phyloP scores from a whole-genome alignment of 345 rosid species.

The Melastoma malabathricum region DNA sequence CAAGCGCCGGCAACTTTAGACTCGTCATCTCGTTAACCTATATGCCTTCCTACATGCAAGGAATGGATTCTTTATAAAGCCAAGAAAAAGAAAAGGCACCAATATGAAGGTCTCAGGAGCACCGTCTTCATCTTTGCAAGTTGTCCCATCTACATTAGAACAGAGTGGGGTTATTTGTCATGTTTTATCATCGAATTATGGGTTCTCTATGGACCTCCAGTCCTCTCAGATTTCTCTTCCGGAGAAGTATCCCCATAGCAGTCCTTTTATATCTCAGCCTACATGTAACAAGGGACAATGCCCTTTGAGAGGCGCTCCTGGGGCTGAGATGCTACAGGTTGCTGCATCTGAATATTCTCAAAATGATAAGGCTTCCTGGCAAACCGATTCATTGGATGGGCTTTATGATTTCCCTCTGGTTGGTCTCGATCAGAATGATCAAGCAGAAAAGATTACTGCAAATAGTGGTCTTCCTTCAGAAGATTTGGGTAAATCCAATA shows the following conservation, averaged over 20 bases:
- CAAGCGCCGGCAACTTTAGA: conserved; percentile 6
- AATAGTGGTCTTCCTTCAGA: conserved; percentile 32
- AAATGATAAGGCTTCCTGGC: conserved; percentile 49
- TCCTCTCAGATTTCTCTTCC: conserved; percentile 36
- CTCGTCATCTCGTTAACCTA: conserved; percentile 5
- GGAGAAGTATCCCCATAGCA: conserved; percentile 34
- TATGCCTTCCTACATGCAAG: too few species aligned
- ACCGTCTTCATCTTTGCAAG: conserved; percentile 44
- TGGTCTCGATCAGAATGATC: conserved; percentile 28
- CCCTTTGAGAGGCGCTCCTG: conserved; percentile 19
- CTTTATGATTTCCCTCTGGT: conserved; percentile 41
- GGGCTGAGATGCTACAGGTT: conserved; percentile 19
- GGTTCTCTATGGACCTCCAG: conserved; percentile 55
- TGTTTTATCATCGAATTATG: conserved; percentile 58
- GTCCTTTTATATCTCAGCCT: conserved; percentile 37
- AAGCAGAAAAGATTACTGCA: conserved; percentile 34
- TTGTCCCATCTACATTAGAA: conserved; percentile 28
- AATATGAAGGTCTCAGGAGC: conserved; percentile 36
- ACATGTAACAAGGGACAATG: conserved; percentile 15
- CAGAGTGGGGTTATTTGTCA: conserved; percentile 58
- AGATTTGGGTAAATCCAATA: conserved; percentile 35
- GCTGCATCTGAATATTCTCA: conserved; percentile 18
- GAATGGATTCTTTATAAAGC: too few species aligned
- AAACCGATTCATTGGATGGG: conserved; percentile 32
- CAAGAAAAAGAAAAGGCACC: too few species aligned